Conservation (phyloP, 148 eudicot genomes). For the Silene conica region DNA sequence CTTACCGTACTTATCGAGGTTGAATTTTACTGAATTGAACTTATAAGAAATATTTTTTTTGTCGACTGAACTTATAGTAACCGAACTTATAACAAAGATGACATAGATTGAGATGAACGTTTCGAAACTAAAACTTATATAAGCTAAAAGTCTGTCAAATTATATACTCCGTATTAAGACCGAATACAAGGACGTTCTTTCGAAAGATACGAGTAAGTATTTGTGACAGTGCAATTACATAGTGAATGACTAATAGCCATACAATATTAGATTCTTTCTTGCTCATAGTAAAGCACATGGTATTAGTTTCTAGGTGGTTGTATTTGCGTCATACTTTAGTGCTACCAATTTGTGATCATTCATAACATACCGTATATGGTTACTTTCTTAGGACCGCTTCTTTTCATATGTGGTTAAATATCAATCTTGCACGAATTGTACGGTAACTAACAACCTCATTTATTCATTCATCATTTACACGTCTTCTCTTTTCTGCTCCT, state of each 20-base stretch:
- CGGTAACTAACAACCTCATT: neutral
- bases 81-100: no score
- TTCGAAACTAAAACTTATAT: no score
- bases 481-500: neutral
- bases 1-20: no score
- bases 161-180: no score
- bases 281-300: neutral
- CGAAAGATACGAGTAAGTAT: no score
- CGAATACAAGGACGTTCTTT: no score
- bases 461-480: neutral
- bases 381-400: neutral
- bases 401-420: neutral
- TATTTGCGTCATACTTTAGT: neutral
- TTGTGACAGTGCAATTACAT: no score
- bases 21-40: no score
- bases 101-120: no score
- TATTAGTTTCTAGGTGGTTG: neutral
- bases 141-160: no score
- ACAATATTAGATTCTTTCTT: neutral
- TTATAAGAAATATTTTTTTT: no score
- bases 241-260: neutral
- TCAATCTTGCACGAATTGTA: neutral
- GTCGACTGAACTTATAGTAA: no score
- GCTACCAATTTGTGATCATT: neutral
- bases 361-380: neutral